Evolutionary conservation across 805 yeast species (phyloP), one percentile per base, ranked within the genome.

Genomic region (Sugiyamaella smithiae): DNA sequence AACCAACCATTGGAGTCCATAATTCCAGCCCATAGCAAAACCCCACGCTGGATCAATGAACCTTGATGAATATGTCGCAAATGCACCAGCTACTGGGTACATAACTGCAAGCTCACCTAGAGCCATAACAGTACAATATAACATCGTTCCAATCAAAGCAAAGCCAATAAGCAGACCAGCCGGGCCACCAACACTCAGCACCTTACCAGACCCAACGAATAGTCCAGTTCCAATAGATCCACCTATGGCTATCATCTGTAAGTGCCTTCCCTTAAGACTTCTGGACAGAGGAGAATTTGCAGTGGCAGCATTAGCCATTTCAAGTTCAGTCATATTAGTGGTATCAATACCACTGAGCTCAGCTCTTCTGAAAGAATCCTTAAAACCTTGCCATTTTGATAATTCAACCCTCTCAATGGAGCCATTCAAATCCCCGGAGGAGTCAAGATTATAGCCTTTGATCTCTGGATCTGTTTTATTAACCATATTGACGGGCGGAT

Each of bases 201-300:
- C 76, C 25, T 68, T 59, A 41, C 85, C 86, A 19, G 81, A 73
- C 59, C 88, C 88, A 46, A 83, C 82, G 54, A 84, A 76, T 48
- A 83, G 67, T 65, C 88, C 88, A 1, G 88, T 81, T 57, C 88
- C 88, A 41, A 82, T 80, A 56, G 83, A 77, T 43, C 95, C 90
- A 50, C 93, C 93, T 48, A 88, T 73, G 29, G 95, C 89, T 58
- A 88, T 84, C 81, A 86, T 81, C 50, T 65, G 69, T 42, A 69
- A 45, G 54, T 69, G 73, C 7, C 73, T 60, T 12, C 60, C 58
- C 53, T 64, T 67, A 48, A 69, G 64, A 8, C 51, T 47, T 50
- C 80, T 64, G 28, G 76, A 69, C 52, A 84, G 69, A 1, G 86
- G 89, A 2, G 85, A 70, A 53, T 73, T 70, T 22, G 85, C 82